phyloP scores from a whole-genome alignment of 352 stramenopile genomes.

The Phytopythium oedochilum region DNA sequence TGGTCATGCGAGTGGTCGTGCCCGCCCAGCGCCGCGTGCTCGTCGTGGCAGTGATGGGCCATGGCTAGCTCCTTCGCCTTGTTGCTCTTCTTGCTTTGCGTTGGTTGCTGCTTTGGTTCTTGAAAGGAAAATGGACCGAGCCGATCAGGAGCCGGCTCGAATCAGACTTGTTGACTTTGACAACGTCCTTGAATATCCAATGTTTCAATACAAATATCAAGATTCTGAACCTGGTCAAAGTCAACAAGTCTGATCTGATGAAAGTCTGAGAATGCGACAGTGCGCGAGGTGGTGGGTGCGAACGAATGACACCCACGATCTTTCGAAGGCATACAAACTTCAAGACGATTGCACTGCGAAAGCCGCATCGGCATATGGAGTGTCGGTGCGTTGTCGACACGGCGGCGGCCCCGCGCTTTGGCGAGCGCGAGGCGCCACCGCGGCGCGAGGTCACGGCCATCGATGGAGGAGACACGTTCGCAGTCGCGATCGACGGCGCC shows the following conservation, averaged over 20 bases:
- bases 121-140: background rate
- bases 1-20: slow-evolving; percentile 52
- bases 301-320: background rate
- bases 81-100: too few species aligned
- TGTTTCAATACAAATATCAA: too few species aligned
- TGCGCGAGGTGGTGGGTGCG: too few species aligned
- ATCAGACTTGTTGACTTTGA: too few species aligned
- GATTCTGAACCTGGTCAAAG: too few species aligned
- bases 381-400: slow-evolving; percentile 12
- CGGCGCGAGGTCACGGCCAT: slow-evolving; percentile 11
- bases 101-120: background rate
- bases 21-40: slow-evolving; percentile 38
- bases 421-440: slow-evolving; percentile 19
- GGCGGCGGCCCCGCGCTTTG: background rate
- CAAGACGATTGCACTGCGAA: background rate
- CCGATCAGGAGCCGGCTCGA: background rate
- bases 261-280: slow-evolving; percentile 2
- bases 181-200: too few species aligned
- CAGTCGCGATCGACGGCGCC: slow-evolving; percentile 23
- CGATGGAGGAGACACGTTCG: slow-evolving; percentile 57
- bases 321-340: background rate
- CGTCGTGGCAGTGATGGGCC: slow-evolving; percentile 56
- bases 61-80: slow-evolving; percentile 13
- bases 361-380: slow-evolving; percentile 11
- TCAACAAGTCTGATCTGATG: too few species aligned